phyloP scores from a whole-genome alignment of 2,329 filamentous ascomycete genomes.

The Diaporthe sp. region DNA sequence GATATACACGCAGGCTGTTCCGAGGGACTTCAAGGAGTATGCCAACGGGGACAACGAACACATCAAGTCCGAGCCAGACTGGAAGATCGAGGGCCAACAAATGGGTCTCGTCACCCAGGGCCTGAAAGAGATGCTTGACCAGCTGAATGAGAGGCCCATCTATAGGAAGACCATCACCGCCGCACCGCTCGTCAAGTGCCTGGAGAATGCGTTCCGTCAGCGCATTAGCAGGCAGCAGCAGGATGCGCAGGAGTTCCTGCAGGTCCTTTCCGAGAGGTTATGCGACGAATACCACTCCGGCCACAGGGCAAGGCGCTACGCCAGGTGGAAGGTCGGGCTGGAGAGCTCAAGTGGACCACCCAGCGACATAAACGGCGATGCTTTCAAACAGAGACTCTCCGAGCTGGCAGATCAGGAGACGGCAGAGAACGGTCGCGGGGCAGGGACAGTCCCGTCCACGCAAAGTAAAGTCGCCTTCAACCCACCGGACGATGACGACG shows the following conservation, averaged over 20 bases:
- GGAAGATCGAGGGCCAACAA: constrained; percentile 79
- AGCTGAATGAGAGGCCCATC: constrained; percentile 92
- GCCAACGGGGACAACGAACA: constrained; percentile 41
- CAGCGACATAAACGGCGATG: constrained; percentile 46
- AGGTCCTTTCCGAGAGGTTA: constrained; percentile 91
- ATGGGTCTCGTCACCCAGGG: constrained; percentile 86
- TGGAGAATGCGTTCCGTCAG: constrained; percentile 90
- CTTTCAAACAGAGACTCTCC: constrained; percentile 50
- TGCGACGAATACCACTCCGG: constrained; percentile 96
- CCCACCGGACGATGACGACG: constrained; percentile 55
- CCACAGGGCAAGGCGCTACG: constrained; percentile 76
- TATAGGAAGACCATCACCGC: constrained; percentile 95
- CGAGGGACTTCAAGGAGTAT: constrained; percentile 49
- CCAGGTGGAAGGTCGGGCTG: constrained; percentile 53
- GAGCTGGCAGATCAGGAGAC: constrained; percentile 44
- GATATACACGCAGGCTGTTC: constrained; percentile 77
- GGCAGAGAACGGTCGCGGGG: constrained; percentile 39
- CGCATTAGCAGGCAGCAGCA: constrained; percentile 95
- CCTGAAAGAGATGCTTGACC: constrained; percentile 92
- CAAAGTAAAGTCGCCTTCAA: constrained; percentile 39
- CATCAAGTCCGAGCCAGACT: constrained; percentile 59
- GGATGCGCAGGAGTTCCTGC: constrained; percentile 96
- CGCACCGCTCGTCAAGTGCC: constrained; percentile 82
- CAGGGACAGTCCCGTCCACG: constrained; percentile 36
- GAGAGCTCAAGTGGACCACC: constrained; percentile 36